Conservation (phyloP, 371 early-diverging fungal genomes). For the Nematocida sp. region DNA sequence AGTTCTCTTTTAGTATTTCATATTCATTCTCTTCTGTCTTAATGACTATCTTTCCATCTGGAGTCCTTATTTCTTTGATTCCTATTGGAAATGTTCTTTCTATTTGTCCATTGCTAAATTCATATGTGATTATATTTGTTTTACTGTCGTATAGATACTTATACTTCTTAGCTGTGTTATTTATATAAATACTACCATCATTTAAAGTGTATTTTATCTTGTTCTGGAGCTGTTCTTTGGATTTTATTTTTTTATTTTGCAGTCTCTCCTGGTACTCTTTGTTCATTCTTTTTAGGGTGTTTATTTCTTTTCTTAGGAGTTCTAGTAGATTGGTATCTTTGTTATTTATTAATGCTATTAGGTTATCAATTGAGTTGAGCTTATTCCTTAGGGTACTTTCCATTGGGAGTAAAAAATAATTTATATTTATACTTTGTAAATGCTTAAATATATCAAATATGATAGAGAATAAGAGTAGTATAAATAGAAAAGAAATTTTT, state of each 20-base stretch:
- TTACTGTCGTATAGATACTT: conserved; percentile 65
- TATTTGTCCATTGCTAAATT: conserved; percentile 66
- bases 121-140: conserved; percentile 64
- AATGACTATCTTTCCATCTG: conserved; percentile 62
- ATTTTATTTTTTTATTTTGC: conserved; percentile 61
- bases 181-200: conserved; percentile 65
- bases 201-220: conserved; percentile 63
- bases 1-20: conserved; percentile 50
- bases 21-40: conserved; percentile 63
- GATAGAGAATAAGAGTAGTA: too few species aligned
- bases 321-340: conserved; percentile 55
- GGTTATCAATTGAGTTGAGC: conserved; percentile 56
- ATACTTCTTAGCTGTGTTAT: conserved; percentile 57
- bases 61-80: conserved; percentile 64
- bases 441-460: too few species aligned
- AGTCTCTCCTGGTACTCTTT: conserved; percentile 55
- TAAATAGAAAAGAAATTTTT: too few species aligned
- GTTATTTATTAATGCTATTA: conserved; percentile 58
- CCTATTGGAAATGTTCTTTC: conserved; percentile 64
- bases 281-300: conserved; percentile 58
- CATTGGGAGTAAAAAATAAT: too few species aligned
- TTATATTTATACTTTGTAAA: too few species aligned
- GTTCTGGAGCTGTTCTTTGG: conserved; percentile 53
- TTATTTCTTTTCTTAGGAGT: conserved; percentile 63
- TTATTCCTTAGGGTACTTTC: conserved; percentile 57